A percentile compares a stretch with the other conserved stretches of the same genome.
Conservation (phyloP, 2,329 filamentous ascomycete genomes). For the Botrytis fabae region DNA sequence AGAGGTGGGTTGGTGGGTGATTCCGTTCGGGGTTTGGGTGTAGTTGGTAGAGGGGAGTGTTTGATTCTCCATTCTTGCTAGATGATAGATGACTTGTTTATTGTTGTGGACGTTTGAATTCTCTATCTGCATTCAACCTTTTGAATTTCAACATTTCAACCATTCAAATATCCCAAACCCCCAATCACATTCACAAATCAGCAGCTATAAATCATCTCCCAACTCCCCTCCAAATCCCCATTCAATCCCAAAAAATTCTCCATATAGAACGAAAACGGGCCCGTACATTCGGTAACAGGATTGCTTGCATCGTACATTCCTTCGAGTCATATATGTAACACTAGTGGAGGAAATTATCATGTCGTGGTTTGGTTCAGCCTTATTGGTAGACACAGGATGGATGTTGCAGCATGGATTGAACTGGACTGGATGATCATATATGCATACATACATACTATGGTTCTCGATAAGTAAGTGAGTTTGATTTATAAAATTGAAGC, state of each 20-base stretch:
- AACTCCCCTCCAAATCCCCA: neutral
- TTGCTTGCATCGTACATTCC: neutral
- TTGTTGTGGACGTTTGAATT: neutral
- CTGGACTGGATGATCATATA: too few species aligned
- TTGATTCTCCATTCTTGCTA: neutral
- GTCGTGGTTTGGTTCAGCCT: neutral
- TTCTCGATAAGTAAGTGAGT: neutral
- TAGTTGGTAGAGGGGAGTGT: neutral
- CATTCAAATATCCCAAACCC: too few species aligned
- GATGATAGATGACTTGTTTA: too few species aligned
- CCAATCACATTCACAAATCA: neutral
- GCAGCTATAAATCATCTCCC: neutral
- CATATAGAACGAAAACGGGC: neutral
- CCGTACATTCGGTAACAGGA: conserved; percentile 7
- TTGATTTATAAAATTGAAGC: too few species aligned
- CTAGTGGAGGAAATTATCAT: too few species aligned
- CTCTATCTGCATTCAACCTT: too few species aligned
- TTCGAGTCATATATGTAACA: conserved; percentile 1
- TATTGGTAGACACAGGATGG: too few species aligned
- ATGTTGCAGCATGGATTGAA: too few species aligned
- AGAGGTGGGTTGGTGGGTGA: neutral
- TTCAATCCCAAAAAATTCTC: neutral
- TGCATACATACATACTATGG: neutral
- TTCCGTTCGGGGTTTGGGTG: neutral
- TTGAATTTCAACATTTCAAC: too few species aligned